These are phyloP conservation scores for Volvox reticuliferus DNA, from an alignment of 139 green algal species.

Conservation along the genomic window DNA sequence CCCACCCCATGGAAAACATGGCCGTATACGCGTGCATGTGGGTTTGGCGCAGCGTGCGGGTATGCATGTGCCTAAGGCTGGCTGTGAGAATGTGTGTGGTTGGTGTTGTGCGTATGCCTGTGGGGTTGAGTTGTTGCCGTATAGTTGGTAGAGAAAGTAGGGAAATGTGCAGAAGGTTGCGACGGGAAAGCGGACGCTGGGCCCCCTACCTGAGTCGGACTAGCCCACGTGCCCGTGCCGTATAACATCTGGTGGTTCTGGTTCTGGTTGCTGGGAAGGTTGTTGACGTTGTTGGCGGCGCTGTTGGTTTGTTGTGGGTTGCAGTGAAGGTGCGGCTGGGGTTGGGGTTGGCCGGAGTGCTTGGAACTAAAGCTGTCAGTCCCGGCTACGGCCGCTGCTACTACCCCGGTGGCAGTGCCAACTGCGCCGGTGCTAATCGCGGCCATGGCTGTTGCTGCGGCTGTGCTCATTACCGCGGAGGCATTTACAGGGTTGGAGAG, in stretches of 20 bases:
- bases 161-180: background rate
- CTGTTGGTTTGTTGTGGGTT: background rate
- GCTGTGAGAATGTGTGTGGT: no score
- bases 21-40: background rate
- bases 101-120: no score
- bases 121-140: no score
- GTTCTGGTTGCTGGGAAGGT: background rate
- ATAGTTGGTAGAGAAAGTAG: background rate
- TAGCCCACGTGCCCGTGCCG: background rate
- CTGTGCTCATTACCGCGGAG: background rate
- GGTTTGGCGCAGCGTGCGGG: no score
- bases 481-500: background rate
- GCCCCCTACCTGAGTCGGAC: background rate
- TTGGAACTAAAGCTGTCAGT: no score
- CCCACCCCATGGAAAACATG: background rate
- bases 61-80: no score
- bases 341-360: no score
- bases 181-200: background rate
- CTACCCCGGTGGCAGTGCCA: background rate
- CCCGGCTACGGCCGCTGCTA: no score
- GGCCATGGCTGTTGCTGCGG: background rate
- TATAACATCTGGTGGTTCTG: background rate
- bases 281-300: background rate
- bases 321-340: background rate
- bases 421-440: background rate